These are phyloP conservation scores for Ogataea henricii DNA, from an alignment of 805 yeast species.

Conservation along the genomic window DNA sequence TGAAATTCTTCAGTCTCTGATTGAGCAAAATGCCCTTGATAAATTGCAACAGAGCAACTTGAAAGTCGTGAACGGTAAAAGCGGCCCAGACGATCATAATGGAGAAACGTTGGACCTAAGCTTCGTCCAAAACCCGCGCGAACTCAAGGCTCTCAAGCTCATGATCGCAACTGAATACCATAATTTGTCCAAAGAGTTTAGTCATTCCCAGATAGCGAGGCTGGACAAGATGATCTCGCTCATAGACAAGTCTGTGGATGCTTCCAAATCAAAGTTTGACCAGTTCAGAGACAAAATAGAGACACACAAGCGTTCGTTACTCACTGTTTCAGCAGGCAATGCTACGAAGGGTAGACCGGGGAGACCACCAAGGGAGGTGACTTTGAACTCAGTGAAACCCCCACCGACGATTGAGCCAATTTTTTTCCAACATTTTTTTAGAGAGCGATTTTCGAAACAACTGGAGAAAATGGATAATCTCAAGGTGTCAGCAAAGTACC, in stretches of 20 bases:
- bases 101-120: slow-evolving; percentile 10
- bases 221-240: slow-evolving; percentile 35
- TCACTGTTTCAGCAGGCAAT: background rate
- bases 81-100: background rate
- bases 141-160: slow-evolving; percentile 21
- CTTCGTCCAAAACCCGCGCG: slow-evolving; percentile 18
- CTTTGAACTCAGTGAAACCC: slow-evolving; percentile 9
- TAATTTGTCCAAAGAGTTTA: slow-evolving; percentile 32
- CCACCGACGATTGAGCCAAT: slow-evolving; percentile 13
- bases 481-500: slow-evolving; percentile 13
- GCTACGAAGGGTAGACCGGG: slow-evolving; percentile 7
- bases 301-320: slow-evolving; percentile 14
- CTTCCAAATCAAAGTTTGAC: slow-evolving; percentile 23
- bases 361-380: slow-evolving; percentile 8
- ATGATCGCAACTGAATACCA: slow-evolving; percentile 35
- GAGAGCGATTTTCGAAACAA: slow-evolving; percentile 14
- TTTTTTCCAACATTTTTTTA: slow-evolving; percentile 21
- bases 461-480: slow-evolving; percentile 12
- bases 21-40: slow-evolving; percentile 12
- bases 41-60: slow-evolving; percentile 15
- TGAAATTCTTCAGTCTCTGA: slow-evolving; percentile 7
- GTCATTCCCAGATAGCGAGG: slow-evolving; percentile 31
- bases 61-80: background rate
- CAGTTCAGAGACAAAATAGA: slow-evolving; percentile 23
- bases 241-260: slow-evolving; percentile 34